A percentile compares a stretch with the other conserved stretches of the same genome.
Evolutionary conservation across 208 protist genomes (phyloP).

Genomic region (Leptomonas seymouri): DNA sequence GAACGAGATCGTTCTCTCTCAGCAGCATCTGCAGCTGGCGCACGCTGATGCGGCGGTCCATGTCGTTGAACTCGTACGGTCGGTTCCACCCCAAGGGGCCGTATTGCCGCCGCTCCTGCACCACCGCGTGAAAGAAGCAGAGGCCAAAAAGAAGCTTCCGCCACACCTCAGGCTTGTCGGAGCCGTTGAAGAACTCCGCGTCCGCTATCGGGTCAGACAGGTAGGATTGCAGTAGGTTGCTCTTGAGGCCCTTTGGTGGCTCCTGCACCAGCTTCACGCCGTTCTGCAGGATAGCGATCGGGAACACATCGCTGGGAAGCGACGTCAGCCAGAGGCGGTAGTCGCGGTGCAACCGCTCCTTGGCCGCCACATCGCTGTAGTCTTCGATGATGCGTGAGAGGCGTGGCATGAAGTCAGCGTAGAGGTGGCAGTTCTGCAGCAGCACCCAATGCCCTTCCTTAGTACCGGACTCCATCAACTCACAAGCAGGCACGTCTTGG

Average conservation of each 20-base stretch:
- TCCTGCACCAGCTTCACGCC: slow-evolving; percentile 99
- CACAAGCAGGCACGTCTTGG: slow-evolving; percentile 91
- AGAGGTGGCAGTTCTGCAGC: slow-evolving; percentile 97
- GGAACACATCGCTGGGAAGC: slow-evolving; percentile 97
- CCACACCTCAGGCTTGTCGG: slow-evolving; percentile 85
- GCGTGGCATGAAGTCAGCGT: slow-evolving; percentile 94
- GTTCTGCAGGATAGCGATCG: slow-evolving; percentile 97
- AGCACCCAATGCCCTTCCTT: slow-evolving; percentile 93
- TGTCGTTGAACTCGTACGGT: slow-evolving; percentile 98
- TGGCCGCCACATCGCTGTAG: slow-evolving; percentile 86
- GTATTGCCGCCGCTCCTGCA: slow-evolving; percentile 97
- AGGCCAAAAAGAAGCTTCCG: slow-evolving; percentile 95
- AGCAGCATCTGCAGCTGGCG: slow-evolving; percentile 97
- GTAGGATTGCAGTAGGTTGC: slow-evolving; percentile 96
- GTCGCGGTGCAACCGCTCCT: slow-evolving; percentile 92
- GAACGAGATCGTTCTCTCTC: slow-evolving; percentile 89
- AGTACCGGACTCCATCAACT: slow-evolving; percentile 91
- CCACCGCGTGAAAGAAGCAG: slow-evolving; percentile 97
- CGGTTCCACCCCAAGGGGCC: slow-evolving; percentile 97
- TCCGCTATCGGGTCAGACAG: slow-evolving; percentile 89
- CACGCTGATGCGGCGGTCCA: slow-evolving; percentile 95
- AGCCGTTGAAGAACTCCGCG: slow-evolving; percentile 81
- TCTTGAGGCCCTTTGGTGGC: slow-evolving; percentile 97
- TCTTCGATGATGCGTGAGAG: slow-evolving; percentile 94
- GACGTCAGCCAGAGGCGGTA: slow-evolving; percentile 99